A percentile compares a stretch with the other conserved stretches of the same genome.
Evolutionary conservation across 768 basidiomycete species (phyloP).

Genomic region (Lentinula guzmanii): DNA sequence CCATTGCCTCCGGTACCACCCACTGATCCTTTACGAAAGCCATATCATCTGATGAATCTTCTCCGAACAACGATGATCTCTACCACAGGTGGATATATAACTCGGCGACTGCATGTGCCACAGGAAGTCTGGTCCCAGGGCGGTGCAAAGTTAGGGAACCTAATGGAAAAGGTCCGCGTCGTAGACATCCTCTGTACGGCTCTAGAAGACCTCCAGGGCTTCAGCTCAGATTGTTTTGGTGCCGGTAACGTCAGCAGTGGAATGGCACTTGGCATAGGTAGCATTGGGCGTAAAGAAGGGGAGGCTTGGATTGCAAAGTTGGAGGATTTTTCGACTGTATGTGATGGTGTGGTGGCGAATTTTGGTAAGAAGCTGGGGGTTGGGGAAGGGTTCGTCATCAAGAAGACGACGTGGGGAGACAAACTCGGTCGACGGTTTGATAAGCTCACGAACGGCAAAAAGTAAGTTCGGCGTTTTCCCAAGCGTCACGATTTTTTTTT

Average conservation of each 20-base stretch:
- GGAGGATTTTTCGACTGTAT: constrained; percentile 74
- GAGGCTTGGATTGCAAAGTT: constrained; percentile 73
- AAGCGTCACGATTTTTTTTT: background rate
- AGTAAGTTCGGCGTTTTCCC: constrained; percentile 40
- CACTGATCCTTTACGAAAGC: constrained; percentile 68
- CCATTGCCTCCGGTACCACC: constrained; percentile 73
- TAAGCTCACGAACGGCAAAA: constrained; percentile 85
- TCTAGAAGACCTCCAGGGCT: constrained; percentile 69
- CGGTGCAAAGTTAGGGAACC: constrained; percentile 76
- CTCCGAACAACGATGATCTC: constrained; percentile 75
- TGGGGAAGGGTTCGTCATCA: constrained; percentile 80
- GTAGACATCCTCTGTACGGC: constrained; percentile 75
- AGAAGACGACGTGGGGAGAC: constrained; percentile 77
- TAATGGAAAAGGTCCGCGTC: constrained; percentile 82
- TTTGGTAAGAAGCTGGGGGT: constrained; percentile 87
- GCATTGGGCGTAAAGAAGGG: constrained; percentile 70
- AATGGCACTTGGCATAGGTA: constrained; percentile 68
- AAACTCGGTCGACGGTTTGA: constrained; percentile 72
- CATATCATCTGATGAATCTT: constrained; percentile 87
- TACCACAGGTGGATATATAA: constrained; percentile 82
- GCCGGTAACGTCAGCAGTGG: constrained; percentile 75
- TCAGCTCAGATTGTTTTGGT: constrained; percentile 70
- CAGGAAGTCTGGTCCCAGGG: constrained; percentile 89
- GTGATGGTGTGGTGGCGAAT: constrained; percentile 73
- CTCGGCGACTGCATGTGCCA: constrained; percentile 80